phyloP scores from a whole-genome alignment of 169 alveolate genomes.

The Sarcocystis neurona region DNA sequence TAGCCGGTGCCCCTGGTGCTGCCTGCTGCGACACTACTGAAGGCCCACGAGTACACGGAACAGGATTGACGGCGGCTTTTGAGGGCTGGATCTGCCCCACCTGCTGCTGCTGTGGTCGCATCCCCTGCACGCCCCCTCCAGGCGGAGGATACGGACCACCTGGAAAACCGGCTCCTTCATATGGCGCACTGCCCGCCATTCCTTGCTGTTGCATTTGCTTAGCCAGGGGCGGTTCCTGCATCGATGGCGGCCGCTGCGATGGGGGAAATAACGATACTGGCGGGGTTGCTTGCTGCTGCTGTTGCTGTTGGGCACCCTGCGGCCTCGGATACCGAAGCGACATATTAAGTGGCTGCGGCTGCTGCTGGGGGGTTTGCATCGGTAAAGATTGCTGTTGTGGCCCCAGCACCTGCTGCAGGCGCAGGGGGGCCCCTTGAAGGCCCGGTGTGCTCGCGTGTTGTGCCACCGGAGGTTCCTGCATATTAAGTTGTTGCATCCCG shows the following conservation, averaged over 20 bases:
- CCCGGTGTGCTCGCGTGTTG: too few species aligned
- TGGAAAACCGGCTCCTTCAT: neutral
- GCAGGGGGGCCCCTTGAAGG: too few species aligned
- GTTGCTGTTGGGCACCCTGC: too few species aligned
- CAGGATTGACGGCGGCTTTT: slow-evolving; percentile 8
- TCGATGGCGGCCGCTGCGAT: neutral
- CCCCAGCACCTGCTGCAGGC: too few species aligned
- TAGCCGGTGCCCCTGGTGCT: neutral
- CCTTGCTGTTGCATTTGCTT: neutral
- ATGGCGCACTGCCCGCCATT: neutral
- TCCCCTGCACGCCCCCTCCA: slow-evolving; percentile 11
- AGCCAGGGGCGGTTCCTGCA: neutral
- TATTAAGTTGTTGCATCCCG: too few species aligned
- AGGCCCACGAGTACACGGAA: neutral
- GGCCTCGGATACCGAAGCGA: neutral
- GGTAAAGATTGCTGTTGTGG: too few species aligned
- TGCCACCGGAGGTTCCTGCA: too few species aligned
- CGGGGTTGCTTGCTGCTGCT: neutral
- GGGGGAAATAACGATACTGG: neutral
- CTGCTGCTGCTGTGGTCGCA: slow-evolving; percentile 2
- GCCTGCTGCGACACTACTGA: slow-evolving; percentile 14
- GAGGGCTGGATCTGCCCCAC: neutral
- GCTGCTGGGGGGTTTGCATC: neutral
- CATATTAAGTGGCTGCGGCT: neutral
- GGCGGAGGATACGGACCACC: too few species aligned